These are phyloP conservation scores for Scenedesmus sp. DNA, from an alignment of 163 green algal species.

Conservation along the genomic window DNA sequence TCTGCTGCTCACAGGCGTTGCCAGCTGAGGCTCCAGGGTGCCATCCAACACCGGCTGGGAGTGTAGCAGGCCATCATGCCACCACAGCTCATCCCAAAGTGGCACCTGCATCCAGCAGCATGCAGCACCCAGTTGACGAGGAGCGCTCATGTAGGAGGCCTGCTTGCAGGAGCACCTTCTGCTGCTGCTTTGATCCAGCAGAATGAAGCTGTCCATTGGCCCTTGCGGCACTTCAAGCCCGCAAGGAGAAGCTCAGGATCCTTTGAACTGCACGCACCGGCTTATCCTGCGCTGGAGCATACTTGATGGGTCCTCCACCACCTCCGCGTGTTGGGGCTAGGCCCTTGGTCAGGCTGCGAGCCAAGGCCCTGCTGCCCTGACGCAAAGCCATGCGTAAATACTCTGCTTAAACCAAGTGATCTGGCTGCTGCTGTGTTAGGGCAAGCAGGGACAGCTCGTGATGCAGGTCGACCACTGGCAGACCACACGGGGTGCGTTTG, in stretches of 20 bases:
- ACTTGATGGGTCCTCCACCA: slow-evolving; percentile 51
- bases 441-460: not conserved
- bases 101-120: slow-evolving; percentile 34
- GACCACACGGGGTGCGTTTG: not conserved
- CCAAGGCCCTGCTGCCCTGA: slow-evolving; percentile 45
- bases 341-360: slow-evolving; percentile 37
- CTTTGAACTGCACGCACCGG: slow-evolving; percentile 4
- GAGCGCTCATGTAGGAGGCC: not conserved
- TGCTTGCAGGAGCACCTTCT: not conserved
- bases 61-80: slow-evolving; percentile 53
- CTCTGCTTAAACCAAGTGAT: not conserved
- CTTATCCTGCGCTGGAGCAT: slow-evolving; percentile 38
- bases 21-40: slow-evolving; percentile 17
- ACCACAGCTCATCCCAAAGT: slow-evolving; percentile 56
- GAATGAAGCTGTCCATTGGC: not conserved
- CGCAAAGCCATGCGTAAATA: slow-evolving; percentile 36
- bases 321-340: slow-evolving; percentile 41
- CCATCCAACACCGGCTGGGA: slow-evolving; percentile 52
- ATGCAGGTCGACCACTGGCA: not conserved
- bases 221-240: not conserved
- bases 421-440: not conserved
- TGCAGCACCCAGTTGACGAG: not conserved
- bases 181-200: not conserved
- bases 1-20: slow-evolving; percentile 32
- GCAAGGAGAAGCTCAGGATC: not conserved